These are phyloP conservation scores for Carallia brachiata DNA, from an alignment of 345 rosid genomes.

Conservation along the genomic window DNA sequence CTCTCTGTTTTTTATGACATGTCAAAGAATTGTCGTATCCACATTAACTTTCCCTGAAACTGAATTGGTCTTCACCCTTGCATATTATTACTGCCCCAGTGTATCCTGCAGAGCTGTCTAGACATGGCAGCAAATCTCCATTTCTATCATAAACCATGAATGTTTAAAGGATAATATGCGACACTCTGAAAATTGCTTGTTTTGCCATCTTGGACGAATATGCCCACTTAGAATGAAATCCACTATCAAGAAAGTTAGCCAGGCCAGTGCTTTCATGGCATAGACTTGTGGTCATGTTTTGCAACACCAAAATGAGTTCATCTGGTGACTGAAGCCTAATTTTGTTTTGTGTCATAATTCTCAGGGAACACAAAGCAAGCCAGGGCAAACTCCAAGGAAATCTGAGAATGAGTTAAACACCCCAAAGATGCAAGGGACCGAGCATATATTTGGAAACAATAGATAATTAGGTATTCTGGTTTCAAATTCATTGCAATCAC, in stretches of 20 bases:
- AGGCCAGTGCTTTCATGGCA: neutral
- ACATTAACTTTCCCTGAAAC: neutral
- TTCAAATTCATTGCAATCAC: neutral
- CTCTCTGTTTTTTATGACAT: neutral
- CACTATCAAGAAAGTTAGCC: neutral
- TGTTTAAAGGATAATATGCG: neutral
- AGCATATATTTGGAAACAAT: conserved; percentile 27
- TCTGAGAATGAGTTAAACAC: conserved; percentile 43
- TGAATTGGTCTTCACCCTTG: neutral
- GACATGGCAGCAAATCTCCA: neutral
- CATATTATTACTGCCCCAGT: too few relatives aligned
- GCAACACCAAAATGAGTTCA: neutral
- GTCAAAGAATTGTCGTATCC: neutral
- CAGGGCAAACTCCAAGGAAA: conserved; percentile 39
- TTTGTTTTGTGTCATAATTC: conserved; percentile 4
- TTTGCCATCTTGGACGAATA: too few relatives aligned
- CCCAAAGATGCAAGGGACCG: conserved; percentile 26
- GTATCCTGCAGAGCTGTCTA: too few relatives aligned
- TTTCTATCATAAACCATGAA: too few relatives aligned
- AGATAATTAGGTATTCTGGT: conserved; percentile 2
- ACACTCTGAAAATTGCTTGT: too few relatives aligned
- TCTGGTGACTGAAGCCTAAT: neutral
- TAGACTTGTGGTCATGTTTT: neutral
- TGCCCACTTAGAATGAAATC: too few relatives aligned
- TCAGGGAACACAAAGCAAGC: conserved; percentile 53